phyloP scores from a whole-genome alignment of 73 alveolate genomes.

The Tetrahymena thermophila region DNA sequence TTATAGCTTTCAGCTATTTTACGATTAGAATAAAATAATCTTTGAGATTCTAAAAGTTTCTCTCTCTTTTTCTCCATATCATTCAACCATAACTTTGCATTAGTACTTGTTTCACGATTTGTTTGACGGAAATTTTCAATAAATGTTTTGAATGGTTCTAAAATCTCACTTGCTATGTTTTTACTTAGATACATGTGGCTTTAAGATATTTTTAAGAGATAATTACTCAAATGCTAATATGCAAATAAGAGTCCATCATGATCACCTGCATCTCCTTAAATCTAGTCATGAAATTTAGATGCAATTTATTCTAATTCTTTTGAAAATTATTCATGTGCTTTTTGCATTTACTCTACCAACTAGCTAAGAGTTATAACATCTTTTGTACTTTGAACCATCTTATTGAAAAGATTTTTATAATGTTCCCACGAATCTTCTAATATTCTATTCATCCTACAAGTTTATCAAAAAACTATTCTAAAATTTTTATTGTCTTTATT shows the following conservation, averaged over 20 bases:
- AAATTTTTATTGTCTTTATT: neutral
- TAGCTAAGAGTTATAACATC: neutral
- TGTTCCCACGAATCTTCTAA: neutral
- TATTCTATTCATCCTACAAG: neutral
- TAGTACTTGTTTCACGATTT: neutral
- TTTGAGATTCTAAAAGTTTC: neutral
- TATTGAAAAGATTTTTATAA: neutral
- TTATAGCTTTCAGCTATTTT: neutral
- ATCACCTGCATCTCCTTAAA: neutral
- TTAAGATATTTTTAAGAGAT: neutral
- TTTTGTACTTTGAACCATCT: neutral
- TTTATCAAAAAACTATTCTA: neutral
- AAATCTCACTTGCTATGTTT: neutral
- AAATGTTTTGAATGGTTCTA: neutral
- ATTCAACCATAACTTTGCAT: neutral
- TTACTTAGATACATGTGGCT: neutral
- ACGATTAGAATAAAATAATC: neutral
- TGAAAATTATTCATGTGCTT: neutral
- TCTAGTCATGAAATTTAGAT: neutral
- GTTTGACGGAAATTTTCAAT: constrained; percentile 1
- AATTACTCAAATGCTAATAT: neutral
- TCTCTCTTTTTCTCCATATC: neutral
- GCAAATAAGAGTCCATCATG: neutral
- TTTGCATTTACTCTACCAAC: neutral
- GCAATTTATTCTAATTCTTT: neutral